Evolutionary conservation across 257 asterid species (phyloP).

Genomic region (Solanum okadae): DNA sequence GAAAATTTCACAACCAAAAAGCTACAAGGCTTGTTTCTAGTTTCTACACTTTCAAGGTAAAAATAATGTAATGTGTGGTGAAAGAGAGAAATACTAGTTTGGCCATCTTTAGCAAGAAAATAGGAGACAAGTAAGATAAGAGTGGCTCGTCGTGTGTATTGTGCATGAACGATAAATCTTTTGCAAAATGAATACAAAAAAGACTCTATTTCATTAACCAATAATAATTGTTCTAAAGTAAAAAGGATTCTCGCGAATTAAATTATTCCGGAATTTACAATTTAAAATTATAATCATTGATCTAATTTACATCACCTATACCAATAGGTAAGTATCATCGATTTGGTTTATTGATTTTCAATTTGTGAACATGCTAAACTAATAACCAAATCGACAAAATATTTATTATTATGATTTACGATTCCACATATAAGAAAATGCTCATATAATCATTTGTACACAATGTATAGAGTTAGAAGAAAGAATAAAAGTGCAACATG

Average conservation of each 20-base stretch:
- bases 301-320: not conserved
- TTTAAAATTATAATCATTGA: too few species aligned
- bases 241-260: too few species aligned
- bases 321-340: not conserved
- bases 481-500: not conserved
- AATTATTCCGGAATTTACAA: too few species aligned
- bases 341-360: too few species aligned
- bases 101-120: not conserved
- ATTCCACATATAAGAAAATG: not conserved
- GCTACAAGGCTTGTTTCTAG: not conserved
- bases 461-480: not conserved
- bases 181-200: too few species aligned
- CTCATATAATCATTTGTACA: not conserved
- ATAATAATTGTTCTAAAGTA: not conserved
- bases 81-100: not conserved
- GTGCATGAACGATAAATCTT: not conserved
- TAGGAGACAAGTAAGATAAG: not conserved
- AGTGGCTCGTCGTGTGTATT: not conserved
- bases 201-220: not conserved
- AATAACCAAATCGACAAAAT: rapidly evolving
- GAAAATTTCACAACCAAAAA: too few species aligned
- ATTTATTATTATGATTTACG: too few species aligned
- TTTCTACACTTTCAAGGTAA: too few species aligned
- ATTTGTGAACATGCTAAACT: too few species aligned
- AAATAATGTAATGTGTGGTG: not conserved